Percentiles rank a stretch among this genome's conserved stretches.
Conservation (phyloP, 345 rosid genomes). For the Hibiscus trionum region DNA sequence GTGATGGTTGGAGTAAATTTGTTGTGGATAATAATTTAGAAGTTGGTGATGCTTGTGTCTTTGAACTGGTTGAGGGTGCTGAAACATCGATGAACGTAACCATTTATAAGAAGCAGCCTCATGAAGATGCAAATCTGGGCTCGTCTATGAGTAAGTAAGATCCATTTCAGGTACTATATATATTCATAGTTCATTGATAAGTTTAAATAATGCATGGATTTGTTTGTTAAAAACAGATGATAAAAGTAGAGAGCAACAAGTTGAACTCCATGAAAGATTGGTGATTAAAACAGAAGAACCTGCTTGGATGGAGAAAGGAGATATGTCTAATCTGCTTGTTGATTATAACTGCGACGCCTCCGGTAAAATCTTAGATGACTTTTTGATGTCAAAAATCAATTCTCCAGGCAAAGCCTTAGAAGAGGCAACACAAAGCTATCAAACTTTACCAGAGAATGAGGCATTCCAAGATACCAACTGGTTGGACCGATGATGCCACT, state of each 20-base stretch:
- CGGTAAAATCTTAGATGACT: background rate
- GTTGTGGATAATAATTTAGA: slow-evolving; percentile 6
- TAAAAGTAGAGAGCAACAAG: background rate
- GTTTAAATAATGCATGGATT: background rate
- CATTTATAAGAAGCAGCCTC: slow-evolving; percentile 5
- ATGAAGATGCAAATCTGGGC: background rate
- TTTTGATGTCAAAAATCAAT: background rate
- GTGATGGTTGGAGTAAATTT: slow-evolving; percentile 9
- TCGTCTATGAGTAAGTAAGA: background rate
- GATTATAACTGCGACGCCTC: background rate
- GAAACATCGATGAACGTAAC: slow-evolving; percentile 12
- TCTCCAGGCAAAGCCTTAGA: background rate
- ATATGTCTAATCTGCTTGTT: background rate
- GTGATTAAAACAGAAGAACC: background rate
- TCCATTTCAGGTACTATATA: background rate
- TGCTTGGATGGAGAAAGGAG: background rate
- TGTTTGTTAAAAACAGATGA: background rate
- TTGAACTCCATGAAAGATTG: background rate
- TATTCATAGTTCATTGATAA: background rate
- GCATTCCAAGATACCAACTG: background rate
- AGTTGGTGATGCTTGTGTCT: slow-evolving; percentile 10
- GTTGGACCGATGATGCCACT: background rate
- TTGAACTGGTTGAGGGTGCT: background rate
- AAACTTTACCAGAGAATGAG: background rate
- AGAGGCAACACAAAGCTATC: background rate